Conservation (phyloP, 2,329 filamentous ascomycete genomes). For the Diaporthe sp. region DNA sequence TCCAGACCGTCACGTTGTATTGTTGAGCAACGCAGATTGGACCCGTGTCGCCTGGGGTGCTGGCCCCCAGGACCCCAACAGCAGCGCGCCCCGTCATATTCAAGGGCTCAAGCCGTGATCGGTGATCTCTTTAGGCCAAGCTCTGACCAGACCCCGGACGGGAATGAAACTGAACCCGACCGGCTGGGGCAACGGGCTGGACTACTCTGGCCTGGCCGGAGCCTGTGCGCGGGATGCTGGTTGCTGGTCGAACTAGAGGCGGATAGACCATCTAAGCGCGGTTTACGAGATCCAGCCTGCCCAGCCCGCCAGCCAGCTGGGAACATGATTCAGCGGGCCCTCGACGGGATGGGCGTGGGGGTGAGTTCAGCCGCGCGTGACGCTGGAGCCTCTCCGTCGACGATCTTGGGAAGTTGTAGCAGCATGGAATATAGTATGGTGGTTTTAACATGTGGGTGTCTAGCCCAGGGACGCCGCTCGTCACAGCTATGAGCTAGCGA, state of each 20-base stretch:
- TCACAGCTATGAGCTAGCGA: constrained; percentile 18
- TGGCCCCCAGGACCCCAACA: not conserved
- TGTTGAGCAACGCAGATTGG: constrained; percentile 24
- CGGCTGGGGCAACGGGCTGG: constrained; percentile 26
- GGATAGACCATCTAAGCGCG: constrained; percentile 39
- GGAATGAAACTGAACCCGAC: constrained; percentile 30
- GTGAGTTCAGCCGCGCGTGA: constrained; percentile 26
- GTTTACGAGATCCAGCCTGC: constrained; percentile 9
- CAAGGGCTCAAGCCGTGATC: constrained; percentile 21
- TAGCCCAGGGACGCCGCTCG: not conserved
- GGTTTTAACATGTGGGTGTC: not conserved
- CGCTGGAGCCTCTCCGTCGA: constrained; percentile 11
- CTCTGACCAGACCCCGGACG: constrained; percentile 22
- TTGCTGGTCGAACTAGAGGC: constrained; percentile 29
- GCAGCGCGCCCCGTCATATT: not conserved
- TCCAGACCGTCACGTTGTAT: constrained; percentile 16
- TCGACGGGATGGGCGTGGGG: constrained; percentile 36
- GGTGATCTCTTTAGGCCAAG: constrained; percentile 30
- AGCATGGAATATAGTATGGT: constrained; percentile 10
- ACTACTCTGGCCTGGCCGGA: constrained; percentile 1
- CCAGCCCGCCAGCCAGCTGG: constrained; percentile 15
- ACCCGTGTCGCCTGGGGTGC: not conserved
- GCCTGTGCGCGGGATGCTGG: constrained; percentile 23
- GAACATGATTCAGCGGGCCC: constrained; percentile 15
- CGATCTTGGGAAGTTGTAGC: constrained; percentile 8